These are phyloP conservation scores for Davidsoniella virescens DNA, from an alignment of 2,329 filamentous ascomycete genomes.

Conservation along the genomic window DNA sequence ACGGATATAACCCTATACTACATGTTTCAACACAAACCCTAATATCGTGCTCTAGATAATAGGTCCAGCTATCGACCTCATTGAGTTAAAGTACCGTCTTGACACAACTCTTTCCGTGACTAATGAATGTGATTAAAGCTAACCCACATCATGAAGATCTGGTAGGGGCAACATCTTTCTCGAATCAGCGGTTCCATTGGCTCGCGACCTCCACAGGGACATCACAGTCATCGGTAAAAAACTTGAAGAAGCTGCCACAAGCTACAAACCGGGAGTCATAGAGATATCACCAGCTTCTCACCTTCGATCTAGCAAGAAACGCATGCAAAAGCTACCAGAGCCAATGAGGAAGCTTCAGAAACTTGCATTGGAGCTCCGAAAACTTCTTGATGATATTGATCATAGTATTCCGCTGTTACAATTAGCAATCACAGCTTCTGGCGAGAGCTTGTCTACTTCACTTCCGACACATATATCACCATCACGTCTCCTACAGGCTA, in stretches of 20 bases:
- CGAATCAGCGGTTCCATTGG: conserved; percentile 69
- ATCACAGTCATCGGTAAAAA: conserved; percentile 66
- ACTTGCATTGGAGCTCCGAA: conserved; percentile 61
- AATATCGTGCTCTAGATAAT: conserved; percentile 44
- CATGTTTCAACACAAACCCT: background rate
- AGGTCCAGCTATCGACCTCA: conserved; percentile 79
- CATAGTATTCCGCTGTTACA: conserved; percentile 84
- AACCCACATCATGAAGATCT: conserved; percentile 22
- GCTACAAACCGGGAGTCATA: conserved; percentile 16
- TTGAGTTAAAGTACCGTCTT: conserved; percentile 59
- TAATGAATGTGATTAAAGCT: background rate
- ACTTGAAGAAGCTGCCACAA: conserved; percentile 50
- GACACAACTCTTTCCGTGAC: background rate
- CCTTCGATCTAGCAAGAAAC: conserved; percentile 22
- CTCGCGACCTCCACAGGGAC: conserved; percentile 66
- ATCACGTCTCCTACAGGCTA: conserved; percentile 79
- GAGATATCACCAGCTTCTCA: background rate
- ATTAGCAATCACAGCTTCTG: conserved; percentile 84
- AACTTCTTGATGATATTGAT: conserved; percentile 63
- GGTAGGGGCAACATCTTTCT: conserved; percentile 43
- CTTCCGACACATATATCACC: conserved; percentile 74
- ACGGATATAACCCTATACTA: background rate
- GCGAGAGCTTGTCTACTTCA: conserved; percentile 66
- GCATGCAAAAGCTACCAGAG: conserved; percentile 25
- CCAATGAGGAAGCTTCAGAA: conserved; percentile 27